Evolutionary conservation across 176 grass and related monocot genomes (phyloP), one percentile per base, ranked within the genome.

Genomic region (Olyra latifolia): DNA sequence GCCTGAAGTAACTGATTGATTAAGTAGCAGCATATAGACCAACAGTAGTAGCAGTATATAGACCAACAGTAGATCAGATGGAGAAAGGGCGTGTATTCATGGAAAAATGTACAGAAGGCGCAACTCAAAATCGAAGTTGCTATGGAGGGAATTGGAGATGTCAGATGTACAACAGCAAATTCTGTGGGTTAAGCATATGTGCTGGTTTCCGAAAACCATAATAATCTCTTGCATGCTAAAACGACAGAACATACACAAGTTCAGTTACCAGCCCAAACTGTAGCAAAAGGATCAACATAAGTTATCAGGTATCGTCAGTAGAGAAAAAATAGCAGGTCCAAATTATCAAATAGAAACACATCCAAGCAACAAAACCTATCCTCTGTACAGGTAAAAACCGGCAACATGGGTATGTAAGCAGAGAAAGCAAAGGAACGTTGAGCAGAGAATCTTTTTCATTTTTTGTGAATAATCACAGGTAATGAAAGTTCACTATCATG

Each of bases 381-480:
- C 24, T 57, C 25, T 55, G 55, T 40, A 80, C 8, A 85, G 12
- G 45, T 68, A 60, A 8, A 72, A 69, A 49, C 64, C 16, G 1
- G 32, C 57, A 74, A 38, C 23, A 45, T 54, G 63, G 65, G 43
- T 40, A 23, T 69, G 48, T 48, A 82, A 70, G 45, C n/a, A 54
- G 40, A 12, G 3, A 57, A 57, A 77, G 48, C 19, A n/a, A 77
- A 58, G 46, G 63, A 9, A 58, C 22, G 82, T 72, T 60, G 61
- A 6, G n/a, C n/a, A n/a, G 30, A 67, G 66, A 82, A 82, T 25
- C 66, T 60, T 75, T 57, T 74, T 74, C 76, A 82, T 42, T 71
- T 71, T 25, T 72, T 85, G 72, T 49, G 65, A 71, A 72, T 82
- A 82, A 72, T 85, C 78, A 89, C 88, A 82, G 10, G 65, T 86